These are phyloP conservation scores for Waltiozyma sp. DNA, from an alignment of 1,139 yeast species.

Conservation along the genomic window DNA sequence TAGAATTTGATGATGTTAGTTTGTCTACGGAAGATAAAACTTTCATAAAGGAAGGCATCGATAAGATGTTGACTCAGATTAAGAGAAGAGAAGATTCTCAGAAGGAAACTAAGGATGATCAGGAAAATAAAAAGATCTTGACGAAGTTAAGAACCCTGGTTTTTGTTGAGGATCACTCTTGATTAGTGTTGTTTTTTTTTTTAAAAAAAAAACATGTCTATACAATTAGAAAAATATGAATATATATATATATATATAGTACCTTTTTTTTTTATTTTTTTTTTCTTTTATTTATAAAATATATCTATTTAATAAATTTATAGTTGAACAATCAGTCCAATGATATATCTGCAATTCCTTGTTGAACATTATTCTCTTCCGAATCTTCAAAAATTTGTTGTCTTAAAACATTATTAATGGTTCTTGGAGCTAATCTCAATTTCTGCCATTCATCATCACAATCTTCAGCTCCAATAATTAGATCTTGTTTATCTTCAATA, in stretches of 20 bases:
- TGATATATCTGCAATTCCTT: background rate
- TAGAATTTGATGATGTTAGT: slow-evolving; percentile 17
- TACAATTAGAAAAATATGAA: too few species aligned
- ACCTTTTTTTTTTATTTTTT: too few species aligned
- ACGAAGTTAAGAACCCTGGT: slow-evolving; percentile 14
- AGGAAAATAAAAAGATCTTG: slow-evolving; percentile 16
- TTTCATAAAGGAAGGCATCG: slow-evolving; percentile 15
- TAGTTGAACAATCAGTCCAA: background rate
- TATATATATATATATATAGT: too few species aligned
- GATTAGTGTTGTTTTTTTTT: background rate
- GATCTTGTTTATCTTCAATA: slow-evolving; percentile 11
- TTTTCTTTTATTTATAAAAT: too few species aligned
- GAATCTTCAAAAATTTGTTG: background rate
- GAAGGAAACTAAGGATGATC: slow-evolving; percentile 19
- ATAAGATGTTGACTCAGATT: slow-evolving; percentile 14
- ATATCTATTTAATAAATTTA: too few species aligned
- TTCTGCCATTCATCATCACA: slow-evolving; percentile 20
- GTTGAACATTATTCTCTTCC: background rate
- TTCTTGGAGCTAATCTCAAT: slow-evolving; percentile 14
- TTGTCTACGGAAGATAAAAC: slow-evolving; percentile 10
- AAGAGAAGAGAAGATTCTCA: slow-evolving; percentile 18
- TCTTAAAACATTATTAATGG: slow-evolving; percentile 5
- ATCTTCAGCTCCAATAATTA: slow-evolving; percentile 17
- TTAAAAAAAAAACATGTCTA: too few species aligned
- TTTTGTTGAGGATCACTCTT: slow-evolving; percentile 2